These are phyloP conservation scores for Biscogniauxia marginata DNA, from an alignment of 2,329 filamentous ascomycete species.

Conservation along the genomic window DNA sequence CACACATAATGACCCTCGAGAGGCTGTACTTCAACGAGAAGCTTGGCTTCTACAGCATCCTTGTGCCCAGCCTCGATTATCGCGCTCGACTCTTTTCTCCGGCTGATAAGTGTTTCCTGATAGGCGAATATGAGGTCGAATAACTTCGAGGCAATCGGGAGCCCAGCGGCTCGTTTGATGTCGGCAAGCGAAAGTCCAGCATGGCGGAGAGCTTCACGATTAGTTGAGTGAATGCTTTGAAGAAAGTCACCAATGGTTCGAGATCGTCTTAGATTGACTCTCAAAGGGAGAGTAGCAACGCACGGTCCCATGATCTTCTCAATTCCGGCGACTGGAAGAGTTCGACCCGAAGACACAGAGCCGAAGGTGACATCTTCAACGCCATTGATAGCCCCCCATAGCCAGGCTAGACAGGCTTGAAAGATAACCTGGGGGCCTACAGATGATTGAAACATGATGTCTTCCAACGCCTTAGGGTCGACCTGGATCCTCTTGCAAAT, in stretches of 20 bases:
- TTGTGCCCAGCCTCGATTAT: conserved; percentile 58
- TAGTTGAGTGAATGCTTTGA: conserved; percentile 60
- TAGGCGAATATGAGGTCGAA: conserved; percentile 84
- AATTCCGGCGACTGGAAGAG: conserved; percentile 66
- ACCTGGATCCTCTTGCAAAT: conserved; percentile 34
- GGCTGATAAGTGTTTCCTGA: conserved; percentile 66
- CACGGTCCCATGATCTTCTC: conserved; percentile 79
- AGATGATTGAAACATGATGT: conserved; percentile 38
- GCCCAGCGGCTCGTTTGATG: conserved; percentile 61
- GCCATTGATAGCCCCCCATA: conserved; percentile 66
- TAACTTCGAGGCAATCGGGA: conserved; percentile 55
- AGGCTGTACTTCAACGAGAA: conserved; percentile 77
- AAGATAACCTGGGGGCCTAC: conserved; percentile 71
- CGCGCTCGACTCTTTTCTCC: conserved; percentile 17
- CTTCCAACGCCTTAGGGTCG: conserved; percentile 33
- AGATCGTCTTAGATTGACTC: conserved; percentile 56
- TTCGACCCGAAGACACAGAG: conserved; percentile 78
- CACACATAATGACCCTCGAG: conserved; percentile 39
- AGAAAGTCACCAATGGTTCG: conserved; percentile 60
- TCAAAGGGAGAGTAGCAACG: conserved; percentile 71
- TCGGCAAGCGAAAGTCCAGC: conserved; percentile 63
- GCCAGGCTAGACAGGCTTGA: conserved; percentile 66
- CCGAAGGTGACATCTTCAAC: conserved; percentile 69
- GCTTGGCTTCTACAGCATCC: conserved; percentile 73
- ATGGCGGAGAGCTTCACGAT: conserved; percentile 64